Evolutionary conservation across 2,329 filamentous ascomycete species (phyloP), one percentile per base, ranked within the genome.

Genomic region (Triangularia setosa): DNA sequence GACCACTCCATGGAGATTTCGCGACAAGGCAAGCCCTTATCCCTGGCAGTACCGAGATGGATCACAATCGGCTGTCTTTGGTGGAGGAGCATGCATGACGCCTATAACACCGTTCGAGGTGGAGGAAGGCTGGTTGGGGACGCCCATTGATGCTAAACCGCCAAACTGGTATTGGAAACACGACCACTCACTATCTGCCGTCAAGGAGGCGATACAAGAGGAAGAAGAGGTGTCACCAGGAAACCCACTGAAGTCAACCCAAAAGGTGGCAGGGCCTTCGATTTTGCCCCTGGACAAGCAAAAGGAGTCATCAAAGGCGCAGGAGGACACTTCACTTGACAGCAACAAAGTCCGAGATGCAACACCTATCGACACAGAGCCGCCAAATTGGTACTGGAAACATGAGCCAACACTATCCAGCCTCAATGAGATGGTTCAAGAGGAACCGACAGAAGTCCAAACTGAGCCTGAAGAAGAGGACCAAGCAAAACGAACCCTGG

Each of bases 51-150:
- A 56, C 9, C 60, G 64, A 12, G 65, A 67, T 21, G 64, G 61
- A 6, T 40, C 65, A 7, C 65, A 63, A 27, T 65, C 69, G 16
- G 63, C 66, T n/a, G 57, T 70, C 9, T 69, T 71, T 64, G 66
- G 65, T 11, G 67, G 63, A 11, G 67, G 65, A 6, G 69, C 68
- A 1, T 56, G 65, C 48, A 69, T 71, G 69, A 71, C 70, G 11
- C 70, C 70, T 11, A 69, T 71, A 23, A 70, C 69, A n/a, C 68
- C 69, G 21, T 70, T 71, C 56, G 68, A 71, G 8, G 60, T 62
- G 18, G 69, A 70, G 5, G 64, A 66, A n/a, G 62, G 63, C 0
- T 68, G 66, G 65, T 64, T 53, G 16, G 58, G 58, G 4, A 67
- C 68, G 3, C 64, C 64, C 12, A 65, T 68, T 4, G 66, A 69